Evolutionary conservation across 108 stramenopile species (phyloP).

Genomic region (Schizochytrium sp.): DNA sequence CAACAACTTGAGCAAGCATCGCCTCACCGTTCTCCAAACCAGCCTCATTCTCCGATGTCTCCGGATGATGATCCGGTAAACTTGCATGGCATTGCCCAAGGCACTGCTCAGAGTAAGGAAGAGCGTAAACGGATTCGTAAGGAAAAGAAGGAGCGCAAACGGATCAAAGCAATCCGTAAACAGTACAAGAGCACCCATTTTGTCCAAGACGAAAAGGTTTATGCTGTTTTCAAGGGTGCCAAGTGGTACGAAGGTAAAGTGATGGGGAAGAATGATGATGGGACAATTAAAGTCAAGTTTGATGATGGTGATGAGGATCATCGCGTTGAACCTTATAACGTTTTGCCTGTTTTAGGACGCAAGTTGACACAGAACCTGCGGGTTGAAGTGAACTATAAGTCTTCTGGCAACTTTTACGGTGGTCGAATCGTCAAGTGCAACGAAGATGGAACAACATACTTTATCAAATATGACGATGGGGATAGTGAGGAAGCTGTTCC

Average conservation of each 20-base stretch:
- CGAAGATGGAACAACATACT: conserved; percentile 29
- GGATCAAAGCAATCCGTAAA: not conserved
- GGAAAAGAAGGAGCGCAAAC: conserved; percentile 58
- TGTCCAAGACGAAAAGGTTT: not conserved
- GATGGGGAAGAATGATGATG: conserved; percentile 21
- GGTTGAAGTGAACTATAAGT: conserved; percentile 47
- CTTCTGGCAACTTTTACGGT: not conserved
- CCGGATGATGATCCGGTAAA: not conserved
- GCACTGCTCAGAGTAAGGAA: not conserved
- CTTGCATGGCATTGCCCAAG: not conserved
- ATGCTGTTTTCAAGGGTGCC: conserved; percentile 3
- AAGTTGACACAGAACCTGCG: not conserved
- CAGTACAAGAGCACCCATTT: not conserved
- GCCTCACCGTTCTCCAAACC: not conserved
- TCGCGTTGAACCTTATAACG: not conserved
- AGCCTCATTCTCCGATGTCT: not conserved
- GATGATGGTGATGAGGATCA: conserved; percentile 62
- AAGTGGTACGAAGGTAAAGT: conserved; percentile 51
- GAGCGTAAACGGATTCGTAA: not conserved
- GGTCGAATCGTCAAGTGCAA: not conserved
- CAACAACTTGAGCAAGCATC: not conserved
- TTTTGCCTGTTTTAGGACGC: conserved; percentile 3
- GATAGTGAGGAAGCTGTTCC: not conserved
- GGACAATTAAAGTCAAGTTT: conserved; percentile 32
- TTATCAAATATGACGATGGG: not conserved